Base-by-base conservation (phyloP, 2,329 filamentous ascomycete genomes). In the Paracorniculantispora psalliotae region DNA sequence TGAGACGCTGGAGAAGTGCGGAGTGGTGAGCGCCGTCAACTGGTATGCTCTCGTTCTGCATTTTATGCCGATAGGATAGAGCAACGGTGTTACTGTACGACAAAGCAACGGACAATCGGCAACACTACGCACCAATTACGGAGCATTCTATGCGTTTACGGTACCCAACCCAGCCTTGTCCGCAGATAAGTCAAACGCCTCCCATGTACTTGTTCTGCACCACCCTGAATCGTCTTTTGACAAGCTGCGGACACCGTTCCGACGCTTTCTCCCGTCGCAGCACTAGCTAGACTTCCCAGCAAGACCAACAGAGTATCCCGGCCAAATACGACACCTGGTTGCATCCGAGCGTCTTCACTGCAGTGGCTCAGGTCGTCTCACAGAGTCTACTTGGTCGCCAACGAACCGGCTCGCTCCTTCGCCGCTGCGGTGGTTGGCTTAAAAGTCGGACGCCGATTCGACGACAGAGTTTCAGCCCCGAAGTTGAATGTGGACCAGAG, bases 401-500 rank as follows among this genome's bases (percentile, higher is more conserved):
- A 43, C 17, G 37, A 33, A 33, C 28, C 25, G 46, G 26, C 46
- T 55, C 17, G 19, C 39, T 35, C n/a, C 17, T 13, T 2, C 28
- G 6, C 13, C 30, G 12, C 19, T 33, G 19, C 26, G 37, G 39
- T 33, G 33, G 33, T 48, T 39, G 33, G 17, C 44, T 56, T 13
- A 49, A n/a, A n/a, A 48, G 43, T 41, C 23, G 44, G 5, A 48
- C 33, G 33, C 44, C 33, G 4, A 49, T 41, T 49, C 33, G 54
- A 49, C 54, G 17, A 49, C 23, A 48, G 33, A 49, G 54, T 57
- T 57, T 57, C 54, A 57, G 54, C 54, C n/a, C 54, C 30, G 54
- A 28, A 30, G 33, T 41, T 21, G 30, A 12, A 19, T 48, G 53
- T 56, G 54, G 54, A 49, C 33, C 44, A 23, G 30, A 39, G 30